These are phyloP conservation scores for Dothistroma septosporum DNA, from an alignment of 2,329 filamentous ascomycete species.

Conservation along the genomic window DNA sequence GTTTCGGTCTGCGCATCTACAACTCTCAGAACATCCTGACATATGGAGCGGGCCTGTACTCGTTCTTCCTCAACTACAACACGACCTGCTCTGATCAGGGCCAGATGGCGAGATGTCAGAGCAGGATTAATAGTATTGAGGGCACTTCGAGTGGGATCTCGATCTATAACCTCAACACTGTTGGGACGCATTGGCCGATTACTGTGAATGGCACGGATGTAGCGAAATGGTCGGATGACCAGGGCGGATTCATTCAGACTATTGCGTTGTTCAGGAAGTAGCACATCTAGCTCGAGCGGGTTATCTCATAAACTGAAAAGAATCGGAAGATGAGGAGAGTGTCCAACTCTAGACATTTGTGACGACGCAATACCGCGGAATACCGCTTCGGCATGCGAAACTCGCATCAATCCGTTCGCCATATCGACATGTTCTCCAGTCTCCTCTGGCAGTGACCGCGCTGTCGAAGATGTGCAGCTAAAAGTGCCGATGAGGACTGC, in stretches of 20 bases:
- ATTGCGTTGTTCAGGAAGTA: not conserved
- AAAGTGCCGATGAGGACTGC: too few relatives aligned
- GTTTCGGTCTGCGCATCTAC: constrained; percentile 63
- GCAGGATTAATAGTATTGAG: constrained; percentile 47
- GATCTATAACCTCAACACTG: constrained; percentile 44
- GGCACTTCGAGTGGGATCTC: constrained; percentile 36
- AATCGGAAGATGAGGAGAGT: too few relatives aligned
- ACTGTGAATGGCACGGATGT: constrained; percentile 42
- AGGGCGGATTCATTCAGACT: constrained; percentile 15
- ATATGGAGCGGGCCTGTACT: constrained; percentile 64
- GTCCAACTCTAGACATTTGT: too few relatives aligned
- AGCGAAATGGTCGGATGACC: constrained; percentile 46
- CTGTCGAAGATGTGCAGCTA: too few relatives aligned
- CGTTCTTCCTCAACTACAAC: constrained; percentile 63
- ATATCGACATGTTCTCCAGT: too few relatives aligned
- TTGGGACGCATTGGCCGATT: constrained; percentile 44
- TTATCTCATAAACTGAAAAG: too few relatives aligned
- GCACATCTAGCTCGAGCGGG: not conserved
- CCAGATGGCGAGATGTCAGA: constrained; percentile 45
- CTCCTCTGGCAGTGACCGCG: too few relatives aligned
- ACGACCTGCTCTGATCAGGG: constrained; percentile 39
- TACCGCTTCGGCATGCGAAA: too few relatives aligned
- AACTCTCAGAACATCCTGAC: constrained; percentile 53
- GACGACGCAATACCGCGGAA: too few relatives aligned
- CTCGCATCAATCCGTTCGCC: too few relatives aligned